phyloP scores from a whole-genome alignment of 2,329 filamentous ascomycete species.

The Neofusicoccum ribis region DNA sequence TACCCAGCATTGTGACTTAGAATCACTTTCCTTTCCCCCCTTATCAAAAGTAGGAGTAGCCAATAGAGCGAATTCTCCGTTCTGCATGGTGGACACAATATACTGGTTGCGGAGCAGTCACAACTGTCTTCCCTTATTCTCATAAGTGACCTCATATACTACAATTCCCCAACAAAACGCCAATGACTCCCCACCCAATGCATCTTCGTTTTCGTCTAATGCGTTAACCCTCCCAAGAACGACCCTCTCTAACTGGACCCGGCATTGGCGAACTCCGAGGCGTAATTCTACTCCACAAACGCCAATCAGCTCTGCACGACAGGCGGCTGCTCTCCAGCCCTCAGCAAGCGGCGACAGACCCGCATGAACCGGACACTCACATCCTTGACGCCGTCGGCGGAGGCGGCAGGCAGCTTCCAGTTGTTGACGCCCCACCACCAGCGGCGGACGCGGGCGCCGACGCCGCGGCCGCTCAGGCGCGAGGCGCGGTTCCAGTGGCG shows the following conservation, averaged over 20 bases:
- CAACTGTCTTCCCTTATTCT: neutral
- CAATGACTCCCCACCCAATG: constrained; percentile 1
- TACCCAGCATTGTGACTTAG: no score
- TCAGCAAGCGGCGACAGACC: neutral
- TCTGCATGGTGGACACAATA: no score
- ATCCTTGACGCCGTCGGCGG: constrained; percentile 11
- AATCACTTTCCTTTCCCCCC: no score
- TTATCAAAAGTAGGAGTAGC: no score
- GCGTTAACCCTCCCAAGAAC: neutral
- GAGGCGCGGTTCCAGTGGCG: constrained; percentile 82
- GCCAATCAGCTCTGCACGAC: neutral
- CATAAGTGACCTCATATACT: neutral
- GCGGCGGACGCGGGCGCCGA: constrained; percentile 74
- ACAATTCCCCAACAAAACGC: neutral
- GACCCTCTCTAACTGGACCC: neutral
- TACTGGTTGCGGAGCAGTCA: neutral
- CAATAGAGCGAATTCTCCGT: no score
- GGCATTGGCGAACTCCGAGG: constrained; percentile 8
- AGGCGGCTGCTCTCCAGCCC: no score
- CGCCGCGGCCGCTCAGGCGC: constrained; percentile 71
- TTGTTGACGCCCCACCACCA: constrained; percentile 98
- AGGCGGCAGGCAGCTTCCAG: constrained; percentile 58
- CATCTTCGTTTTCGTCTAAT: neutral
- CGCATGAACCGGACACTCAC: constrained; percentile 18
- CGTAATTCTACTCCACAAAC: constrained; percentile 5